Percentiles rank a stretch among this genome's conserved stretches.
These are phyloP conservation scores for Stachybotrys chlorohalonatus DNA, from an alignment of 2,329 filamentous ascomycete genomes.

Conservation along the genomic window DNA sequence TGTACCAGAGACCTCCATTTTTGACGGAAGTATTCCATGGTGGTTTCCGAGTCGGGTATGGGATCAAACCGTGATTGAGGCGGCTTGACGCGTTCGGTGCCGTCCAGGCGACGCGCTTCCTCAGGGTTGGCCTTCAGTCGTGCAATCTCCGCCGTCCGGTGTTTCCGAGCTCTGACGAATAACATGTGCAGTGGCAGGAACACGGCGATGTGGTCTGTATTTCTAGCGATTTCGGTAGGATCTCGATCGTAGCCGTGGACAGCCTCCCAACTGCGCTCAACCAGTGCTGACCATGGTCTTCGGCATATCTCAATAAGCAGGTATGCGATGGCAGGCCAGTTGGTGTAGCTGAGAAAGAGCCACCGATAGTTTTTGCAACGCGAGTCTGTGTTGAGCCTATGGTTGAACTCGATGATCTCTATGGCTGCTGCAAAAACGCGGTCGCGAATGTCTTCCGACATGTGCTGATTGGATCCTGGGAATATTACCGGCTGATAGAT, in stretches of 20 bases:
- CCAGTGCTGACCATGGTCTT: constrained; percentile 38
- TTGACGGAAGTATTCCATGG: constrained; percentile 35
- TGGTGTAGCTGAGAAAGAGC: constrained; percentile 41
- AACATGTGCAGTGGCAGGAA: constrained; percentile 47
- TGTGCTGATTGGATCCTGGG: constrained; percentile 42
- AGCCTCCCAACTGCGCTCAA: constrained; percentile 41
- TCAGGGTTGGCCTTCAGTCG: constrained; percentile 38
- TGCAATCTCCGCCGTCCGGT: constrained; percentile 40
- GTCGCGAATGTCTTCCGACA: constrained; percentile 55
- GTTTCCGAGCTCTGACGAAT: constrained; percentile 40
- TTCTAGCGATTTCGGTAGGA: constrained; percentile 33
- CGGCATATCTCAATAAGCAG: constrained; percentile 36
- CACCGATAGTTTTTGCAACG: constrained; percentile 36
- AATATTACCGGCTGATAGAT: constrained; percentile 67
- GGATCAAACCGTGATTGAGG: constrained; percentile 37
- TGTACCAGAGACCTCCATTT: constrained; percentile 43
- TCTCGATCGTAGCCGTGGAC: constrained; percentile 30
- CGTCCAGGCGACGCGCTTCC: constrained; percentile 39
- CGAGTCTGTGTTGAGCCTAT: constrained; percentile 53
- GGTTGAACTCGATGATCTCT: constrained; percentile 62
- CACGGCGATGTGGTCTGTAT: constrained; percentile 36
- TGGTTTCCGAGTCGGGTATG: constrained; percentile 35
- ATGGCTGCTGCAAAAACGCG: constrained; percentile 64
- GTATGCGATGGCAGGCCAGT: constrained; percentile 43
- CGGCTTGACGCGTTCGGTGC: constrained; percentile 34